phyloP scores from a whole-genome alignment of 148 eudicot species.

The Vaccinium vitisidaea region DNA sequence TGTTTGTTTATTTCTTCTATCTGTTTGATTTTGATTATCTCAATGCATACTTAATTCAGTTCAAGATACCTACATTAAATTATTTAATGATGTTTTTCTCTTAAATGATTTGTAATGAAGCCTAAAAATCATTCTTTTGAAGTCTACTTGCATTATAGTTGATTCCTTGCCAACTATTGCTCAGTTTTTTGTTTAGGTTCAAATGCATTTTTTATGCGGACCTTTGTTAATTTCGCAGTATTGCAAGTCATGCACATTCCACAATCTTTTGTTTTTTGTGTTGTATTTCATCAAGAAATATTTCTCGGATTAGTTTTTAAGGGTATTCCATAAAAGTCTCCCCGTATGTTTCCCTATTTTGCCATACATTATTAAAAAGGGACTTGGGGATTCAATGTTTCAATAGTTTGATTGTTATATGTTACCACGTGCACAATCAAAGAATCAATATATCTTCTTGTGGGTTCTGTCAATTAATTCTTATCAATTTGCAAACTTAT shows the following conservation, averaged over 20 bases:
- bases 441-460: background rate
- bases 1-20: no score
- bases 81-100: no score
- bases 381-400: background rate
- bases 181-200: background rate
- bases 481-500: background rate
- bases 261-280: background rate
- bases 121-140: background rate
- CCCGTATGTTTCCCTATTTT: background rate
- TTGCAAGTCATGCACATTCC: background rate
- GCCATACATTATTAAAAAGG: background rate
- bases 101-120: no score
- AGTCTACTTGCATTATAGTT: background rate
- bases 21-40: no score
- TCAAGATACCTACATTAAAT: no score
- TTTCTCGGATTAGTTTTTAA: background rate
- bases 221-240: background rate
- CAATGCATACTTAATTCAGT: no score
- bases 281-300: background rate
- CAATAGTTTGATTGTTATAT: background rate
- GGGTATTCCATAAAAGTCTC: background rate
- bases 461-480: background rate
- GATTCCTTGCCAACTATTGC: constrained; percentile 1
- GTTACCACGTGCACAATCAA: background rate
- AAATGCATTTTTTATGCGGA: background rate